Evolutionary conservation across 306 rosid genomes (phyloP).

Genomic region (Astragalus membranaceus): DNA sequence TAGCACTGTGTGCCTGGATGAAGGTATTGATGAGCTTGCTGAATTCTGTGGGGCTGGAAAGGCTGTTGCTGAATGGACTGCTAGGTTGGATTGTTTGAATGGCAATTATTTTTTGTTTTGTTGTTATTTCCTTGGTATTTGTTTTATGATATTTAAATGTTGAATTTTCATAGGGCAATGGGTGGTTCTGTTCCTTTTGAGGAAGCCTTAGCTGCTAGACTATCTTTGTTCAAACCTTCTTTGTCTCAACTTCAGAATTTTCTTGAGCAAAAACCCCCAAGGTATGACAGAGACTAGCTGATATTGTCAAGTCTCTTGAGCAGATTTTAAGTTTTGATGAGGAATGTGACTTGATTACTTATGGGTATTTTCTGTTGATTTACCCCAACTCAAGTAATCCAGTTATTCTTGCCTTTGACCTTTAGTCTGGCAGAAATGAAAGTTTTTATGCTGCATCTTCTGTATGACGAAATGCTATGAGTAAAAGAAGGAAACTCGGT

Average conservation of each 20-base stretch:
- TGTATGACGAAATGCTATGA: background rate
- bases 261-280: constrained; percentile 69
- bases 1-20: constrained; percentile 73
- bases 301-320: background rate
- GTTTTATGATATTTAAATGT: constrained; percentile 4
- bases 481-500: background rate
- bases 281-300: no score
- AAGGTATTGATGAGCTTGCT: constrained; percentile 92
- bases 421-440: background rate
- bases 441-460: background rate
- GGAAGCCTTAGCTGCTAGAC: constrained; percentile 92
- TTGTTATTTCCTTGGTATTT: background rate
- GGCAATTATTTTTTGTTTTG: background rate
- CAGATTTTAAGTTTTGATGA: background rate
- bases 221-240: constrained; percentile 79
- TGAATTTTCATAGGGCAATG: constrained; percentile 67
- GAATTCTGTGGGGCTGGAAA: constrained; percentile 95
- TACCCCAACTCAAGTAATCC: no score
- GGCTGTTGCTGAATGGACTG: constrained; percentile 95
- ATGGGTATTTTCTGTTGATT: background rate
- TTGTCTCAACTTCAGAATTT: constrained; percentile 72
- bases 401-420: background rate
- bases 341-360: background rate
- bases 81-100: constrained; percentile 42
- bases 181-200: constrained; percentile 94